Evolutionary conservation across 2,329 filamentous ascomycete species (phyloP).

Genomic region (Colletotrichum aenigma): DNA sequence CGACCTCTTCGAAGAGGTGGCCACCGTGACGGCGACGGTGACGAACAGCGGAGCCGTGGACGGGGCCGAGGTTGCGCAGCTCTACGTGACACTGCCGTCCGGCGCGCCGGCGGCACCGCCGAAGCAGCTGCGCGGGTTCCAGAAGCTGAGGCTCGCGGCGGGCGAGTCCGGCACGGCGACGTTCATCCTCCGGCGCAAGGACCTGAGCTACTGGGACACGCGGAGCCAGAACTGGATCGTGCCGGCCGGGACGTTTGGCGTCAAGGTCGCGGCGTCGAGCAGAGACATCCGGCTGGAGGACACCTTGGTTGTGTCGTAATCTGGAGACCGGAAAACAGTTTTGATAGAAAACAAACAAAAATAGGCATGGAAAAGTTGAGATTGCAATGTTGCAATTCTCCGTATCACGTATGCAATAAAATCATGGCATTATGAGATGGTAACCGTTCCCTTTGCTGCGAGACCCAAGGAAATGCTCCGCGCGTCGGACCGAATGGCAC

Average conservation of each 20-base stretch:
- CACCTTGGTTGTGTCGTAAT: constrained; percentile 1
- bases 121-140: constrained; percentile 69
- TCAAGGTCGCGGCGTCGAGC: constrained; percentile 51
- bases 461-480: not conserved
- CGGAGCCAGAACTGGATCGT: constrained; percentile 64
- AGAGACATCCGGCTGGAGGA: constrained; percentile 47
- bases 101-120: constrained; percentile 47
- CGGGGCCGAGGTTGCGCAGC: constrained; percentile 71
- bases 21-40: constrained; percentile 60
- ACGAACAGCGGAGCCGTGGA: constrained; percentile 66
- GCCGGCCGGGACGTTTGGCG: constrained; percentile 45
- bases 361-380: not conserved
- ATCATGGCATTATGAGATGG: not conserved
- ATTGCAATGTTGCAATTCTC: not conserved
- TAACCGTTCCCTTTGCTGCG: not conserved
- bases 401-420: not conserved
- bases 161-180: constrained; percentile 53
- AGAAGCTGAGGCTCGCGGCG: constrained; percentile 59
- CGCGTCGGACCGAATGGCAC: not conserved
- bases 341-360: not conserved
- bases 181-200: constrained; percentile 62
- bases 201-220: constrained; percentile 71
- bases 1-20: constrained; percentile 50
- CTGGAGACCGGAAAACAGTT: not conserved
- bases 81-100: constrained; percentile 53